These are phyloP conservation scores for Albatrellus ellisii DNA, from an alignment of 768 basidiomycete species.

Conservation along the genomic window DNA sequence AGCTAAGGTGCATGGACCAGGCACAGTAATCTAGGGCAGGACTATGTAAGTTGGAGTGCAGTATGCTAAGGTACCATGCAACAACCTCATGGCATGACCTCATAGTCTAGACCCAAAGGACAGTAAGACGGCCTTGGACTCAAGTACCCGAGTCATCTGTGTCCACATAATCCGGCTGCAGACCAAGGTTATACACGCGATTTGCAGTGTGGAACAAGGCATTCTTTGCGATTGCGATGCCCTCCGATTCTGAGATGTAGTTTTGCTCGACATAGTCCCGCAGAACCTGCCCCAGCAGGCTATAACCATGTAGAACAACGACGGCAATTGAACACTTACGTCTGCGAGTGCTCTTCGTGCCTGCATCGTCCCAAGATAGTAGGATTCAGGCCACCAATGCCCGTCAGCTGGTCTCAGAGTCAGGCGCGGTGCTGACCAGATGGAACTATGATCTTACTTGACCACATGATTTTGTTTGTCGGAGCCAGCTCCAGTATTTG, in stretches of 20 bases:
- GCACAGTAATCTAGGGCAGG: no score
- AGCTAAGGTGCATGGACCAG: no score
- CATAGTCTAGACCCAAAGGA: no score
- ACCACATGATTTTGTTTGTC: conserved; percentile 74
- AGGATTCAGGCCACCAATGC: conserved; percentile 69
- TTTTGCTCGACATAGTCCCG: conserved; percentile 30
- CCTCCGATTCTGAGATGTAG: conserved; percentile 43
- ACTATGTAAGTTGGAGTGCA: no score
- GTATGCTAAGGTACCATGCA: no score
- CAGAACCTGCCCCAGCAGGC: conserved; percentile 34
- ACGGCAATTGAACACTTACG: conserved; percentile 22
- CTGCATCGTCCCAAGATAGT: conserved; percentile 54
- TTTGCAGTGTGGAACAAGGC: conserved; percentile 60
- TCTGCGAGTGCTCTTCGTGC: conserved; percentile 47
- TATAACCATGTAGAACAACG: neutral
- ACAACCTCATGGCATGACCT: no score
- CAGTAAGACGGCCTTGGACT: no score
- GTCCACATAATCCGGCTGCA: conserved; percentile 20
- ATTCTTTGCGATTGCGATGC: conserved; percentile 36
- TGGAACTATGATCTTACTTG: conserved; percentile 33
- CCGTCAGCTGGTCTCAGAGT: conserved; percentile 34
- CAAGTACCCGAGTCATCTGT: neutral
- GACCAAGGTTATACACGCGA: conserved; percentile 41
- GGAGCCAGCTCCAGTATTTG: conserved; percentile 62
- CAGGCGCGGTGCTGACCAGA: neutral